Evolutionary conservation across 2,329 filamentous ascomycete genomes (phyloP), one percentile per base, ranked within the genome.

Genomic region (Bertia moriformis): DNA sequence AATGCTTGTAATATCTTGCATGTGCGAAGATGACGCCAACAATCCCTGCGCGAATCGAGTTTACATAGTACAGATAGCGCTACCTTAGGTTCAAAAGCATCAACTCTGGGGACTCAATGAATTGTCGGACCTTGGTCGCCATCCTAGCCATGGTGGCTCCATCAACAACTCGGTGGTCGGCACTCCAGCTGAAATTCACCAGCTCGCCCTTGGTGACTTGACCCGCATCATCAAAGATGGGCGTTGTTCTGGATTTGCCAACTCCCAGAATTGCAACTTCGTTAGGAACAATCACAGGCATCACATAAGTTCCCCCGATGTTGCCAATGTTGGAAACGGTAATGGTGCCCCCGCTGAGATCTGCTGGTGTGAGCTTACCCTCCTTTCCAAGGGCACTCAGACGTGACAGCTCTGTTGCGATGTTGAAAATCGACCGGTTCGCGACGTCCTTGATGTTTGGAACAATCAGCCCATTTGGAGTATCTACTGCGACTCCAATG

Each of bases 261-360:
- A 83, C 59, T 0, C 76, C 78, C 14, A 82, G 50, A 46, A 82
- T 82, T 1, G 70, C 75, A 2, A 81, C 70, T 48, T 82, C 76
- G 3, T 65, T 74, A 19, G 68, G 63, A 19, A 78, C 69, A 48
- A 82, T 73, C 13, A 83, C 70, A 1, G 78, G 78, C 3, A 69
- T 63, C 2, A 82, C 73, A 18, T 77, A 76, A 1, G 67, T 71
- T 2, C 77, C 77, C n/a, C 78, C 78, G 32, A 83, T 75, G 38
- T 68, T 78, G 1, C 78, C 78, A 44, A 83, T 78, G 46, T 83
- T 83, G 42, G 73, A 79, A 17, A 82, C 63, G 0, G 77, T 80
- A 47, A 83, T 77, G 0, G 76, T 80, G 1, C 73, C 75, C 13
- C 73, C 74, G 14, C 60, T 67, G 15, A 82, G 59, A 47, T 82